Base-by-base conservation (phyloP, 306 rosid species). In the Trifolium subterraneum region DNA sequence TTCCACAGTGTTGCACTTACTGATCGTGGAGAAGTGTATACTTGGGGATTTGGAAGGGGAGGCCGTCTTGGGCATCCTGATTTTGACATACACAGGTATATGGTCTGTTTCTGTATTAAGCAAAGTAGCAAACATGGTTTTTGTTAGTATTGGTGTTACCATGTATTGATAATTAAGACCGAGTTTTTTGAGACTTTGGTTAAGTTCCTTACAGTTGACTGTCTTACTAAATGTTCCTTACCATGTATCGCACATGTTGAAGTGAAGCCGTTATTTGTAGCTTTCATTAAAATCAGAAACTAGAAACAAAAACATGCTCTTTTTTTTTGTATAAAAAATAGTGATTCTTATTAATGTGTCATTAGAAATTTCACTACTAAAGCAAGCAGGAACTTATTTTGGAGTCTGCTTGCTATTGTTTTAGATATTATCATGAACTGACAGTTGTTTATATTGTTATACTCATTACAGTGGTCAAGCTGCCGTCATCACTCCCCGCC, bases 41-140 rank as follows among this genome's bases (percentile, higher is more conserved):
- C 96, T 54, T 94, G 99, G 98, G 98, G 98, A 68, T 94, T 94
- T 86, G 98, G 98, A 79, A 86, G 98, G 71, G 98, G 98, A 3
- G 98, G 98, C 2, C 91, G 98, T 52, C 91, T 94, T 51, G 98
- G 98, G 65, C 98, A 94, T 73, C 97, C 98, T 8, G 98, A 94
- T 80, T 94, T 94, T 79, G 96, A 94, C 73, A 94, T 94, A 75
- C 98, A 94, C 87, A 91, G 97, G 98, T 94, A 88, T 22, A 55
- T 52, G 16, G 35, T 69, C 38, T 73, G n/a, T 44, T 44, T 73
- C 23, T 56, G 22, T 79, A 15, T 66, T 19, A 73, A 64, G 19
- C 35, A n/a, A n/a, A n/a, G n/a, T n/a, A n/a, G n/a, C n/a, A 10
- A 20, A 10, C 8, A 14, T 59, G 16, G 22, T 25, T 72, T 74